Percentiles rank a stretch among this genome's conserved stretches.
These are phyloP conservation scores for Glarea lozoyensis DNA, from an alignment of 495 filamentous ascomycete species.

Conservation along the genomic window DNA sequence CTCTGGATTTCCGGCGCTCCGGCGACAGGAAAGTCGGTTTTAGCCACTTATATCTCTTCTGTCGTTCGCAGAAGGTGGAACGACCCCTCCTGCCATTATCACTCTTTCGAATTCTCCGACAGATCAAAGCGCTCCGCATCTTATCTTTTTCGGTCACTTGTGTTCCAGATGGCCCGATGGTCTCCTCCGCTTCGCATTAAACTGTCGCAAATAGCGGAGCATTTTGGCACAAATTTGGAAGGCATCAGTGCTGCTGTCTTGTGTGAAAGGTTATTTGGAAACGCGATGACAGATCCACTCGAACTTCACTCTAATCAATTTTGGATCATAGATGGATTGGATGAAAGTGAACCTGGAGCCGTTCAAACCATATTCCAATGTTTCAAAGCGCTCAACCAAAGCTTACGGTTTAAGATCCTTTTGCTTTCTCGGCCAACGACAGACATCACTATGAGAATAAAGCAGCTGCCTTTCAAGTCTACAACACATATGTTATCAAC, in stretches of 20 bases:
- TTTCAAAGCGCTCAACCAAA: neutral
- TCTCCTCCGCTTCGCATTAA: neutral
- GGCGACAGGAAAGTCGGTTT: neutral
- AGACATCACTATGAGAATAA: too few species aligned
- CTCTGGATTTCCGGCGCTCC: neutral
- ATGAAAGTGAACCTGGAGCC: conserved; percentile 22
- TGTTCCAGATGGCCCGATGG: neutral
- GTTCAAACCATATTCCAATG: neutral
- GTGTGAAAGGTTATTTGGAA: conserved; percentile 15
- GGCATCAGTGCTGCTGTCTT: conserved; percentile 24
- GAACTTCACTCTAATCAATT: too few species aligned
- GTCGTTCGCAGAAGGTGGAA: too few species aligned
- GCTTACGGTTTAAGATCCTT: neutral
- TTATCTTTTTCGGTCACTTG: neutral
- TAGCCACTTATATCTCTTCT: neutral
- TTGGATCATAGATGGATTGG: conserved; percentile 29
- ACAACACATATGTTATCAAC: too few species aligned
- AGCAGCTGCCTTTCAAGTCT: too few species aligned
- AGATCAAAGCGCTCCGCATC: neutral
- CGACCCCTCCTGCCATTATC: neutral
- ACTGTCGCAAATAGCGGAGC: neutral
- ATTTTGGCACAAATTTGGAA: conserved; percentile 9
- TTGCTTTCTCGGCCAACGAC: too few species aligned
- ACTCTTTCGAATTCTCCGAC: neutral
- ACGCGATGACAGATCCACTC: conserved; percentile 13